A percentile compares a stretch with the other conserved stretches of the same genome.
These are phyloP conservation scores for Quercus bicolor DNA, from an alignment of 306 rosid species.

Conservation along the genomic window DNA sequence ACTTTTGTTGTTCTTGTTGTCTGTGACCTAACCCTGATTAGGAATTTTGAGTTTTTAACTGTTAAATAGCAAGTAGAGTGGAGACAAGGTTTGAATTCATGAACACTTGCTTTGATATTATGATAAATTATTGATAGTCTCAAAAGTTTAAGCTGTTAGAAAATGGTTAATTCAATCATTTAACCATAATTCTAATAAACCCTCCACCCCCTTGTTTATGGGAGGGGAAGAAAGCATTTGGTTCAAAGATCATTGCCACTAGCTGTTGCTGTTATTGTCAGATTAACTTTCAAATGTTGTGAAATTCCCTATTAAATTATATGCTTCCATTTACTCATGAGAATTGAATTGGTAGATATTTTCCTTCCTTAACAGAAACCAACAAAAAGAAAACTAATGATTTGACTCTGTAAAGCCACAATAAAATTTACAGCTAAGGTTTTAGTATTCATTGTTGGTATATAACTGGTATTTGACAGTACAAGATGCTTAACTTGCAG, in stretches of 20 bases:
- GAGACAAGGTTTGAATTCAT: too few relatives aligned
- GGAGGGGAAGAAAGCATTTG: background rate
- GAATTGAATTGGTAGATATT: background rate
- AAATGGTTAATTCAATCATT: too few relatives aligned
- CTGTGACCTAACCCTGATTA: too few relatives aligned
- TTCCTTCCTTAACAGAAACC: background rate
- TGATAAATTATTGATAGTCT: too few relatives aligned
- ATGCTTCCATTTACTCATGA: background rate
- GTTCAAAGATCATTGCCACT: background rate
- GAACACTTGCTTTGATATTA: too few relatives aligned
- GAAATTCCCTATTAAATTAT: background rate
- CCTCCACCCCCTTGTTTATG: background rate
- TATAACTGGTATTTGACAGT: constrained; percentile 10
- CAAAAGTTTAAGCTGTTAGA: too few relatives aligned
- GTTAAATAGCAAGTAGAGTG: too few relatives aligned
- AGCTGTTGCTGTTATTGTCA: background rate
- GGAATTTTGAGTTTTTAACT: too few relatives aligned
- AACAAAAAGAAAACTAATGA: background rate
- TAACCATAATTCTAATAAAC: too few relatives aligned
- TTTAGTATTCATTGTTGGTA: background rate
- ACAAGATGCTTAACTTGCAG: constrained; percentile 40
- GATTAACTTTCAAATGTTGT: background rate
- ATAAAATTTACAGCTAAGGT: background rate
- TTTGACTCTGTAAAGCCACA: background rate
- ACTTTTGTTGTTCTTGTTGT: too few relatives aligned